phyloP scores from a whole-genome alignment of 2,329 filamentous ascomycete species.

The Botryosphaeria dothidea region DNA sequence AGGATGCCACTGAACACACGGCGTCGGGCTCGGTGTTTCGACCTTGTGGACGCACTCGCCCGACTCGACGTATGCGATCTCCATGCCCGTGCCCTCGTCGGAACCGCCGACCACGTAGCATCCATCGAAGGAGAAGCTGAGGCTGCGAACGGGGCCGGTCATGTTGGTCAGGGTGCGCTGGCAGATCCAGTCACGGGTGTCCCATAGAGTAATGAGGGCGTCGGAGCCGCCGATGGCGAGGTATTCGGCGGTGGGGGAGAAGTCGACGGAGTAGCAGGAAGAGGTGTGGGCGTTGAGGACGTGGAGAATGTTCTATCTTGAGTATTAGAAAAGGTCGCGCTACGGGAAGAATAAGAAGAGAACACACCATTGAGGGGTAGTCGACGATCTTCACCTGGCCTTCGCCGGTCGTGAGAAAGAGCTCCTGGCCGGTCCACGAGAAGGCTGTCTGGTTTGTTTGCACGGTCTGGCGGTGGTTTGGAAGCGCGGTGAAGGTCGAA shows the following conservation, averaged over 20 bases:
- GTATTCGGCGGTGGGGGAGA: slow-evolving; percentile 71
- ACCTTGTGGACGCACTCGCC: slow-evolving; percentile 72
- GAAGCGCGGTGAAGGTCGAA: slow-evolving; percentile 55
- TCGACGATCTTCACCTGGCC: slow-evolving; percentile 68
- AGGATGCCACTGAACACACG: slow-evolving; percentile 75
- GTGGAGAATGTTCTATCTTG: slow-evolving; percentile 46
- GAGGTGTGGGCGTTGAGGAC: slow-evolving; percentile 72
- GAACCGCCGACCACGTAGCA: slow-evolving; percentile 73
- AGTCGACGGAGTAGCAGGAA: slow-evolving; percentile 66
- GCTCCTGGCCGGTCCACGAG: slow-evolving; percentile 69
- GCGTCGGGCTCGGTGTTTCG: slow-evolving; percentile 65
- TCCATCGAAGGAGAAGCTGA: slow-evolving; percentile 78
- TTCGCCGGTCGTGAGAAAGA: slow-evolving; percentile 71
- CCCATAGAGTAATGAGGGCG: slow-evolving; percentile 74
- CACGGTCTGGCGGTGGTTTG: slow-evolving; percentile 60
- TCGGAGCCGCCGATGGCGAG: slow-evolving; percentile 76
- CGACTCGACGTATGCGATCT: slow-evolving; percentile 71
- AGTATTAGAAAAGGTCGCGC: neutral
- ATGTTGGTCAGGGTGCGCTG: slow-evolving; percentile 70
- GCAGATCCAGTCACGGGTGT: slow-evolving; percentile 76
- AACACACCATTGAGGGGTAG: slow-evolving; percentile 39
- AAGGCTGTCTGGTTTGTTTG: slow-evolving; percentile 75
- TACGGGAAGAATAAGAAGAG: slow-evolving; percentile 24
- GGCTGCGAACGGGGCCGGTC: slow-evolving; percentile 67
- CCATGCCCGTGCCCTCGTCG: slow-evolving; percentile 69